These are phyloP conservation scores for Heritiera littoralis DNA, from an alignment of 345 rosid species.

Conservation along the genomic window DNA sequence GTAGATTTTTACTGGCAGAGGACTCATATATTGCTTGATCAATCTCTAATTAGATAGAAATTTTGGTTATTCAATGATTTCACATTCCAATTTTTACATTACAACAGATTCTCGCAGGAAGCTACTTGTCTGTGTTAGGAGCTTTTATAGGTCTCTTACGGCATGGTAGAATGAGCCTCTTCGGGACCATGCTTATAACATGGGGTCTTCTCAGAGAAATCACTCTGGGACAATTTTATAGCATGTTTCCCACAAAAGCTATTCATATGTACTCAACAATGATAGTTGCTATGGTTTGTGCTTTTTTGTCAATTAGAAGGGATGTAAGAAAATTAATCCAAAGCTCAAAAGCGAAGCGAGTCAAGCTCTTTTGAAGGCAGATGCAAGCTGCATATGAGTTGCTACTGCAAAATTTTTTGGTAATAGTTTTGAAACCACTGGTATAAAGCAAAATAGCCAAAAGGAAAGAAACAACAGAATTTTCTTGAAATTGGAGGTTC, in stretches of 20 bases:
- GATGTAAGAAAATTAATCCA: slow-evolving; percentile 60
- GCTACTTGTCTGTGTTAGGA: slow-evolving; percentile 74
- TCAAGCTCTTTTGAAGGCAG: slow-evolving; percentile 20
- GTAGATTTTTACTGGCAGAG: neutral
- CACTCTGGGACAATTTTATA: slow-evolving; percentile 29
- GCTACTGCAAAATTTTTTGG: neutral
- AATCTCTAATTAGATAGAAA: neutral
- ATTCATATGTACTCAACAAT: slow-evolving; percentile 46
- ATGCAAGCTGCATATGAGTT: slow-evolving; percentile 18
- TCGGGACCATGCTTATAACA: slow-evolving; percentile 54
- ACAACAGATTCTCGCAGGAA: slow-evolving; percentile 69
- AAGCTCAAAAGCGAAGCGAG: neutral
- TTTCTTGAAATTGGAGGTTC: neutral
- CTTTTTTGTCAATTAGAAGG: slow-evolving; percentile 60
- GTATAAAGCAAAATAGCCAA: neutral
- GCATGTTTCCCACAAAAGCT: slow-evolving; percentile 16
- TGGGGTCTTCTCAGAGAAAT: slow-evolving; percentile 66
- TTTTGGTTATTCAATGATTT: neutral
- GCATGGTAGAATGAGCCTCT: slow-evolving; percentile 58
- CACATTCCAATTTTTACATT: neutral
- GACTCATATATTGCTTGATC: neutral
- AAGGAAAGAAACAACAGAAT: neutral
- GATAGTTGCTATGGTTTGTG: slow-evolving; percentile 48
- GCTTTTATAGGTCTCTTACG: slow-evolving; percentile 52
- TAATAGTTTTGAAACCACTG: slow-evolving; percentile 3